Evolutionary conservation across 148 eudicot species (phyloP), one percentile per base, ranked within the genome.

Genomic region (Silene latifolia): DNA sequence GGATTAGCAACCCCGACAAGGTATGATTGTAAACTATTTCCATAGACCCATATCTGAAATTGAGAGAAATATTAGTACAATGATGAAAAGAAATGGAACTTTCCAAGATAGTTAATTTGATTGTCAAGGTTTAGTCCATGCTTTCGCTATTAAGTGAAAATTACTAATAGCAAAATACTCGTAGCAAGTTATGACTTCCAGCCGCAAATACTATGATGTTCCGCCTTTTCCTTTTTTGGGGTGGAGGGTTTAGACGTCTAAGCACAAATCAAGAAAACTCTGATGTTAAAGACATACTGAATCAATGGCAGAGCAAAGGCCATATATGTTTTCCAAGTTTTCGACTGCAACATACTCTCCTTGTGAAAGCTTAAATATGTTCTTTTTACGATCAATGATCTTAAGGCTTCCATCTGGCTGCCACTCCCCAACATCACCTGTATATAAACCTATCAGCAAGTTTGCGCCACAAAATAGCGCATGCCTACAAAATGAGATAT

Each of bases 371-470:
- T 94, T 94, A 78, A 94, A 94, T 73, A 92, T 94, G 82, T 94
- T 94, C 88, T 92, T 94, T 81, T 90, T 94, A 19, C 97, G 93
- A 81, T 94, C 98, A 67, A 94, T 85, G 53, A 94, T 88, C 81
- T 90, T 92, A 88, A 94, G 79, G 81, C 93, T 88, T 77, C 98
- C 98, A 85, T 92, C 86, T 14, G 91, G 91, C 78, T 88, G 98
- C 98, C 97, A 94, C 85, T 94, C 98, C 48, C 98, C 98, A 89
- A 94, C 79, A 78, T 94, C 98, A 72, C 98, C 98, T 94, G 86
- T n/a, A 48, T 19, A 48, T 75, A 69, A 17, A 71, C 71, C 61
- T 39, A 72, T 71, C 59, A 68, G 70, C 67, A 69, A 70, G 21
- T 25, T 39, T 25, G 48, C n/a, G 27, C 21, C 12, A 4, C 25